These are phyloP conservation scores for Myxozyma monticola DNA, from an alignment of 805 yeast genomes.

Conservation along the genomic window DNA sequence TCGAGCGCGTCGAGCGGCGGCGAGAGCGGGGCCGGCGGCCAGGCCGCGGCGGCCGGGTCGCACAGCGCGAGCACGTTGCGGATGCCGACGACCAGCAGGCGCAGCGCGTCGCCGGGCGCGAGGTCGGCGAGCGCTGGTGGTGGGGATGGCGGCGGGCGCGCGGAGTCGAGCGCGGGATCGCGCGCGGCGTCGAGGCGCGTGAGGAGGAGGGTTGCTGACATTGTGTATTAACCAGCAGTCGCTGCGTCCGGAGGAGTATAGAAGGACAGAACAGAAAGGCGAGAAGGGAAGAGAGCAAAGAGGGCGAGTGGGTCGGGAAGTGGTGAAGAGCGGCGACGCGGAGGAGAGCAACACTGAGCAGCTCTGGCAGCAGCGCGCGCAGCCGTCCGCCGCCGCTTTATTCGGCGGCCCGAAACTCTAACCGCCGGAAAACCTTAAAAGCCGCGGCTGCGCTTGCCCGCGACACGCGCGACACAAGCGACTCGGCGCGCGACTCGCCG, in stretches of 20 bases:
- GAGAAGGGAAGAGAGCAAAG: neutral
- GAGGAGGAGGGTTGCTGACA: conserved; percentile 6
- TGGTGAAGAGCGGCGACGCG: no score
- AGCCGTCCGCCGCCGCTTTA: no score
- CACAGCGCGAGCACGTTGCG: conserved; percentile 13
- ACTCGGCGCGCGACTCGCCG: no score
- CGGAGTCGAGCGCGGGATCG: neutral
- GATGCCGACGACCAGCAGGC: conserved; percentile 22
- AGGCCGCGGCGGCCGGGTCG: conserved; percentile 11
- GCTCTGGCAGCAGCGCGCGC: no score
- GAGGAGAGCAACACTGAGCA: no score
- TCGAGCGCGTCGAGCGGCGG: neutral
- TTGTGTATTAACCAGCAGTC: no score
- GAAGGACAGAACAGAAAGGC: neutral
- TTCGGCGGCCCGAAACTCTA: no score
- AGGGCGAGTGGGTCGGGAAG: no score
- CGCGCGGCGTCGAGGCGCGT: neutral
- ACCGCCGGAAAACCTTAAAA: no score
- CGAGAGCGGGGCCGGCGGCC: neutral
- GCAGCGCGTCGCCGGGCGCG: conserved; percentile 21
- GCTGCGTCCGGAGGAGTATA: neutral
- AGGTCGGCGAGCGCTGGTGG: conserved; percentile 15
- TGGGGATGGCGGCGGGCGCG: conserved; percentile 6
- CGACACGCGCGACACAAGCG: no score
- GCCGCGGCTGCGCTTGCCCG: no score